phyloP scores from a whole-genome alignment of 306 rosid species.

The Psophocarpus tetragonolobus region DNA sequence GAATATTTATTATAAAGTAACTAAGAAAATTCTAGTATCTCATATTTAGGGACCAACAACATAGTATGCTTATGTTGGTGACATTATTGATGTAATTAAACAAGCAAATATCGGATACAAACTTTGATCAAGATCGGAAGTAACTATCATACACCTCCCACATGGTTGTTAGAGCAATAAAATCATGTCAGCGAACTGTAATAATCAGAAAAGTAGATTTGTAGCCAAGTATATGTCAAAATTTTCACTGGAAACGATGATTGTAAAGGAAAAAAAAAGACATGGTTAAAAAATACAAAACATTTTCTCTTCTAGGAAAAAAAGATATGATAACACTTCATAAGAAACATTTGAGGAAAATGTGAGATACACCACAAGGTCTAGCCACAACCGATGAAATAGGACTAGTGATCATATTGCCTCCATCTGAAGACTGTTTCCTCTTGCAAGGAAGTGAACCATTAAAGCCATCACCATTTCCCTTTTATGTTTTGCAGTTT shows the following conservation, averaged over 20 bases:
- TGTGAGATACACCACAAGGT: conserved; percentile 31
- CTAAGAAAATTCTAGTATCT: too few species aligned
- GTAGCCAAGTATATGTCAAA: not conserved
- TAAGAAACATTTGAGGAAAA: conserved; percentile 23
- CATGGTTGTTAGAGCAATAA: not conserved
- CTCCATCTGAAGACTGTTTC: conserved; percentile 50
- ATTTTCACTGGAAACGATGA: not conserved
- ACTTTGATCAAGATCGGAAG: too few species aligned
- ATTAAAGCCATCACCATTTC: conserved; percentile 34
- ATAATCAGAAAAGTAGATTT: not conserved
- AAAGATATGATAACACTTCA: not conserved
- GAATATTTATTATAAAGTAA: too few species aligned
- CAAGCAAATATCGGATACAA: too few species aligned
- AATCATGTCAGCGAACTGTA: not conserved
- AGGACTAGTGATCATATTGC: not conserved
- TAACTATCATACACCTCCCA: not conserved
- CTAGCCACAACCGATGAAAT: conserved; percentile 28
- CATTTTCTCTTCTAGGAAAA: not conserved
- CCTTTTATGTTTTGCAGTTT: conserved; percentile 36
- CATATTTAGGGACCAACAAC: too few species aligned
- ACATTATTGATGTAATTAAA: too few species aligned
- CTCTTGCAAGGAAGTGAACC: conserved; percentile 72
- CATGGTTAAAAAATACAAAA: not conserved
- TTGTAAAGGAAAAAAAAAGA: not conserved
- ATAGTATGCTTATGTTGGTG: too few species aligned